These are phyloP conservation scores for Candida montana DNA, from an alignment of 805 yeast genomes.

Conservation along the genomic window DNA sequence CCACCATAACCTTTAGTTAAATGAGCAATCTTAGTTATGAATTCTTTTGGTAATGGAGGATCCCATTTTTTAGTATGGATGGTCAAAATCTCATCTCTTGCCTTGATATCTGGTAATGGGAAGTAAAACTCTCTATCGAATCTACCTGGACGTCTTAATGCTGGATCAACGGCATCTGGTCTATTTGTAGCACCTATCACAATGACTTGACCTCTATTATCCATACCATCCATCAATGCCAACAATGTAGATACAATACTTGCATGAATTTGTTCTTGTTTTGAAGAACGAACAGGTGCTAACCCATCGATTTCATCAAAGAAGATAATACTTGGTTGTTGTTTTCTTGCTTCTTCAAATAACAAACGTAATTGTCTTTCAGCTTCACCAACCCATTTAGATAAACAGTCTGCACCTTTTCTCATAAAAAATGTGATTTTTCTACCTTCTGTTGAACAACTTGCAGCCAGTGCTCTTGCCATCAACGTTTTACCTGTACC, in stretches of 20 bases:
- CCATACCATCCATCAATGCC: constrained; percentile 99
- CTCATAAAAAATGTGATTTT: constrained; percentile 97
- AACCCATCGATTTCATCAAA: constrained; percentile 98
- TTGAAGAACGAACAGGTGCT: constrained; percentile 96
- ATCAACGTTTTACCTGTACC: constrained; percentile 98
- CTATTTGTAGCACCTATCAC: constrained; percentile 98
- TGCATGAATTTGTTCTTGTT: constrained; percentile 98
- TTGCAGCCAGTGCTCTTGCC: constrained; percentile 97
- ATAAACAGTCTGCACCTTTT: constrained; percentile 94
- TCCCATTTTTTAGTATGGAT: constrained; percentile 91
- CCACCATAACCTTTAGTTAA: constrained; percentile 97
- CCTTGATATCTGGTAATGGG: constrained; percentile 80
- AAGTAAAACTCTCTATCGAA: constrained; percentile 96
- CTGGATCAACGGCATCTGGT: constrained; percentile 98
- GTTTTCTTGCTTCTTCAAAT: constrained; percentile 93
- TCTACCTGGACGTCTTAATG: constrained; percentile 93
- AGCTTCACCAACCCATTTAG: constrained; percentile 99
- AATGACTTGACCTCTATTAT: constrained; percentile 94
- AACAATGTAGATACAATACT: constrained; percentile 91
- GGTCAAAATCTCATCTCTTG: constrained; percentile 70
- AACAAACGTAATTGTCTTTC: constrained; percentile 86
- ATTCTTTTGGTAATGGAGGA: constrained; percentile 56
- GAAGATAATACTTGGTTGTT: constrained; percentile 93
- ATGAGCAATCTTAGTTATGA: constrained; percentile 63
- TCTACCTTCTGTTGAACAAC: constrained; percentile 77